Conservation (phyloP, 1,284 basidiomycete species). For the Sanguinoderma infundibulare region DNA sequence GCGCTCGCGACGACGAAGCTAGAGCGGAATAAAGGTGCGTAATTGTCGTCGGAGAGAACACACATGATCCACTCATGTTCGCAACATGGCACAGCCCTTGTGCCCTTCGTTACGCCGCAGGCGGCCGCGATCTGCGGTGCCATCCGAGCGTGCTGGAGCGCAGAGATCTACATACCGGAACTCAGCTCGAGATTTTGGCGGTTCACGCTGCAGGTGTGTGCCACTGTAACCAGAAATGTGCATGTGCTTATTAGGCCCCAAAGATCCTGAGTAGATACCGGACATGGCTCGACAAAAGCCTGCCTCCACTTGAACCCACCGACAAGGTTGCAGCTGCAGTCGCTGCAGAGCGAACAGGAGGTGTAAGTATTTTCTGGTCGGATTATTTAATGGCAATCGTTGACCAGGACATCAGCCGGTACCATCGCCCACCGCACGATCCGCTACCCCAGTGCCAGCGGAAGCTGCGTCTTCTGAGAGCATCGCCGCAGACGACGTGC, state of each 20-base stretch:
- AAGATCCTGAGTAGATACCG: conserved; percentile 81
- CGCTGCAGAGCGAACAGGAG: conserved; percentile 41
- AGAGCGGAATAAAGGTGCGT: conserved; percentile 47
- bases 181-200: conserved; percentile 87
- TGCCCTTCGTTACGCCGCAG: conserved; percentile 62
- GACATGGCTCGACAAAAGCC: conserved; percentile 66
- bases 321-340: conserved; percentile 35
- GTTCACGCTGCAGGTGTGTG: conserved; percentile 78
- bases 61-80: background rate
- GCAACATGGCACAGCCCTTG: conserved; percentile 21
- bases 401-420: conserved; percentile 1
- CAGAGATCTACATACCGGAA: conserved; percentile 83
- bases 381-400: background rate
- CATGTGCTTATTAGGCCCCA: background rate
- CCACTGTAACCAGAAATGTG: background rate
- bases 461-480: conserved; percentile 59
- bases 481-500: conserved; percentile 60
- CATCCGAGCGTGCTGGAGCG: conserved; percentile 81
- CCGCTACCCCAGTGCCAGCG: conserved; percentile 53
- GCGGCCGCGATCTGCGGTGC: conserved; percentile 74
- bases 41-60: background rate
- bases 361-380: conserved; percentile 3
- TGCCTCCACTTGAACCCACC: conserved; percentile 44
- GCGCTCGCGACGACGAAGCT: conserved; percentile 52
- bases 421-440: conserved; percentile 40